Evolutionary conservation across 1,284 basidiomycete genomes (phyloP).

Genomic region (Peniophora sp.): DNA sequence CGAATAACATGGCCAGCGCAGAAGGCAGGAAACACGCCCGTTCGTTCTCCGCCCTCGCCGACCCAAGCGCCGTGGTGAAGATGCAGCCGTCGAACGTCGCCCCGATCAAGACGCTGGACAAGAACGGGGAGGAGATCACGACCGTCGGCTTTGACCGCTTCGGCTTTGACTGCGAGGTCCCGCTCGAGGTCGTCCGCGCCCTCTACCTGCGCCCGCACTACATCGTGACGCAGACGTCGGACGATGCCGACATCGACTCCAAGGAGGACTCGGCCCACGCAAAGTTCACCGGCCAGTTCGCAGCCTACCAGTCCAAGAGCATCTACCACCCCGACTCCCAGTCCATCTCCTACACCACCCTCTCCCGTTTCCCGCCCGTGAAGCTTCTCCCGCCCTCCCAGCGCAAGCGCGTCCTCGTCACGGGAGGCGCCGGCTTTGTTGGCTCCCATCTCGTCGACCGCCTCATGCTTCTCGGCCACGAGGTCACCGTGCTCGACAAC

Average conservation of each 20-base stretch:
- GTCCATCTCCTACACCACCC: conserved; percentile 85
- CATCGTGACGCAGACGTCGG: conserved; percentile 37
- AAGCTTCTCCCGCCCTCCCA: conserved; percentile 70
- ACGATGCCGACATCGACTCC: conserved; percentile 29
- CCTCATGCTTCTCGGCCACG: conserved; percentile 95
- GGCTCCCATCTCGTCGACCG: conserved; percentile 96
- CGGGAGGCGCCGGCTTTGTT: conserved; percentile 96
- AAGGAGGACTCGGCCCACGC: conserved; percentile 39
- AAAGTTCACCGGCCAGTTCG: conserved; percentile 42
- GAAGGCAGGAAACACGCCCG: conserved; percentile 6
- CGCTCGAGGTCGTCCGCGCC: conserved; percentile 70
- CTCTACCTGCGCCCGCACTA: conserved; percentile 84
- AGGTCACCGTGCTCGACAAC: conserved; percentile 96
- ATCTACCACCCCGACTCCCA: conserved; percentile 73
- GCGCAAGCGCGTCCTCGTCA: conserved; percentile 88
- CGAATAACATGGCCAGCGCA: conserved; percentile 11
- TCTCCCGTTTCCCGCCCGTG: conserved; percentile 87
- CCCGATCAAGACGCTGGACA: conserved; percentile 44
- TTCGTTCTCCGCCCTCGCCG: conserved; percentile 4
- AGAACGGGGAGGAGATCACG: conserved; percentile 67
- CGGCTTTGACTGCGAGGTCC: conserved; percentile 81
- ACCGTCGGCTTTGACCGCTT: conserved; percentile 78
- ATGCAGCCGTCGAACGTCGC: no score
- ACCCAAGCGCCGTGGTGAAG: conserved; percentile 32
- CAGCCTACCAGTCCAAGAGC: conserved; percentile 73